Percentiles rank a stretch among this genome's conserved stretches.
Conservation (phyloP, 345 rosid genomes). For the Conringia planisiliqua region DNA sequence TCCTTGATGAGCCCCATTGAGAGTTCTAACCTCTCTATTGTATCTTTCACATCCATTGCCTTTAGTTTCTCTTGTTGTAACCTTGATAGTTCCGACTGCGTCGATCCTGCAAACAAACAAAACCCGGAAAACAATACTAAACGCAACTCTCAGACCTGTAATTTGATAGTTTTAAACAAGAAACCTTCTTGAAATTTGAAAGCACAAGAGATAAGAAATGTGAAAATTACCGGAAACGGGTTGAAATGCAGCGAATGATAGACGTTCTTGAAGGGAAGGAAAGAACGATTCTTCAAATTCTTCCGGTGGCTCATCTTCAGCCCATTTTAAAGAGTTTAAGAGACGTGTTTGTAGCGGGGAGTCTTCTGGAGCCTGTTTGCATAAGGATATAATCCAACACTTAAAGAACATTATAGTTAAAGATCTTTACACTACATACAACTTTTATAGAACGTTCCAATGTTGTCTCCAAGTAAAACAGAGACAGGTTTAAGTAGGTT, state of each 20-base stretch:
- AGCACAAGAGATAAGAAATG: not conserved
- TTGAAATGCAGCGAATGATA: constrained; percentile 69
- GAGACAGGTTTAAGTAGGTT: not conserved
- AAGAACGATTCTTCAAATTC: constrained; percentile 55
- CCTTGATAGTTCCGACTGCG: constrained; percentile 53
- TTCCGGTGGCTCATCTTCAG: constrained; percentile 46
- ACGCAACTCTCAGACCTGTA: not conserved
- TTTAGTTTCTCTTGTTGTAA: constrained; percentile 55
- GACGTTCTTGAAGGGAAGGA: constrained; percentile 58
- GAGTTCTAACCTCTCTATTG: constrained; percentile 52
- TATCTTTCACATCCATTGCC: constrained; percentile 67
- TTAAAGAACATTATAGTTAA: not conserved
- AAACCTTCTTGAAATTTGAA: not conserved
- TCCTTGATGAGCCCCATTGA: constrained; percentile 50
- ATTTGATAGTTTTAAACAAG: not conserved
- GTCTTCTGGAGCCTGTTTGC: constrained; percentile 52
- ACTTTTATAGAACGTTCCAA: not conserved
- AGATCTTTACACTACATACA: not conserved
- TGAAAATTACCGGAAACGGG: constrained; percentile 51
- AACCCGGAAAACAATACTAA: too few relatives aligned
- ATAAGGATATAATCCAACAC: constrained; percentile 17
- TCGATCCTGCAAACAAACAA: constrained; percentile 60
- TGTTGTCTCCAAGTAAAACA: not conserved
- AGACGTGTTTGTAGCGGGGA: constrained; percentile 57
- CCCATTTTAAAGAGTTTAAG: constrained; percentile 60